phyloP scores from a whole-genome alignment of 2,329 filamentous ascomycete species.

The Neofusicoccum kwambonambiense region DNA sequence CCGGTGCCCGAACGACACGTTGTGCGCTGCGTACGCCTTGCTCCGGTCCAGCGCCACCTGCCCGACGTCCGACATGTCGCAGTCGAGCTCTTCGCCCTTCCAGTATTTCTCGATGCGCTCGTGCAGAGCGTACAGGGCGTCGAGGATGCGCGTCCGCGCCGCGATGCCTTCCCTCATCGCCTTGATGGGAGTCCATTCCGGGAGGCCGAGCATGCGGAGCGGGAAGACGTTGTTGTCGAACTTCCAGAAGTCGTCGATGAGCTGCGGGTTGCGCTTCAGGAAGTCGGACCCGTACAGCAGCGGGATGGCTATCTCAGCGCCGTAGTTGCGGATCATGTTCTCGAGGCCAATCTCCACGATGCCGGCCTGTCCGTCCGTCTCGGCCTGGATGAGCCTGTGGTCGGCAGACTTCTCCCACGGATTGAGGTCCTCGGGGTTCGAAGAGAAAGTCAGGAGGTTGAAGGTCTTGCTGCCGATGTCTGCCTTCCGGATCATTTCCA shows the following conservation, averaged over 20 bases:
- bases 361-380: background rate
- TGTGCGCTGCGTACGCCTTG: conserved; percentile 30
- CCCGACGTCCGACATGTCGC: conserved; percentile 35
- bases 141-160: conserved; percentile 29
- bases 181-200: conserved; percentile 53
- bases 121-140: conserved; percentile 30
- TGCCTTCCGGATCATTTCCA: background rate
- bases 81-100: conserved; percentile 34
- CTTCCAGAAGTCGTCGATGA: conserved; percentile 53
- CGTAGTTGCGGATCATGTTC: conserved; percentile 18
- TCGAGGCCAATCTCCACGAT: conserved; percentile 13
- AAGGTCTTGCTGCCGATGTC: background rate
- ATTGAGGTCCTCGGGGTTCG: background rate
- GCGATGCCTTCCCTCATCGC: conserved; percentile 49
- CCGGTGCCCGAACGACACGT: conserved; percentile 26
- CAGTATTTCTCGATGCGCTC: conserved; percentile 24
- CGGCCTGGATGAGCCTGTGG: background rate
- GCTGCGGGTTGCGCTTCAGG: conserved; percentile 50
- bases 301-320: conserved; percentile 18
- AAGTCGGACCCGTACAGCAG: conserved; percentile 47
- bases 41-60: conserved; percentile 31
- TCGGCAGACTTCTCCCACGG: background rate
- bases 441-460: background rate
- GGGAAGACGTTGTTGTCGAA: conserved; percentile 52
- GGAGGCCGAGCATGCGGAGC: conserved; percentile 50